A percentile compares a stretch with the other conserved stretches of the same genome.
These are phyloP conservation scores for Microdochium paspali DNA, from an alignment of 2,329 filamentous ascomycete species.

Conservation along the genomic window DNA sequence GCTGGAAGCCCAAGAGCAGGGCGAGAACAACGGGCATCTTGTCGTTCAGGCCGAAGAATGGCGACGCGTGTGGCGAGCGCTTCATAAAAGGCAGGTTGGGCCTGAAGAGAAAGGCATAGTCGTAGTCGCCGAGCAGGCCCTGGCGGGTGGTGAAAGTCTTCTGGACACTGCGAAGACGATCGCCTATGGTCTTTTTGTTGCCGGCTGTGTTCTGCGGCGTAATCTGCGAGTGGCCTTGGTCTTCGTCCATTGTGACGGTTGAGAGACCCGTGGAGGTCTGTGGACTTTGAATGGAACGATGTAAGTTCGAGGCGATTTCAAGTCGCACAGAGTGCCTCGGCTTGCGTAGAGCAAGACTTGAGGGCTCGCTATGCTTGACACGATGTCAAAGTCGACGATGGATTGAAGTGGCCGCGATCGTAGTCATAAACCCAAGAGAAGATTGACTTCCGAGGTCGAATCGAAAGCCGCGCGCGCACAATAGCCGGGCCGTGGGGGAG, in stretches of 20 bases:
- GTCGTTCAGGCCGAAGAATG: constrained; percentile 80
- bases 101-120: constrained; percentile 82
- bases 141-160: constrained; percentile 48
- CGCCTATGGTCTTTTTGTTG: constrained; percentile 18
- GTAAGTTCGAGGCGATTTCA: no score
- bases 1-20: constrained; percentile 68
- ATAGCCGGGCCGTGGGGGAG: neutral
- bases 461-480: neutral
- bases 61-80: constrained; percentile 46
- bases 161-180: constrained; percentile 19
- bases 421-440: no score
- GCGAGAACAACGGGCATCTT: constrained; percentile 67
- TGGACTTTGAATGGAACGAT: neutral
- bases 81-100: constrained; percentile 78
- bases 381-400: no score
- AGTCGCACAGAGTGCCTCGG: no score
- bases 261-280: neutral
- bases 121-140: constrained; percentile 75
- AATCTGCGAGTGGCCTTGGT: constrained; percentile 41
- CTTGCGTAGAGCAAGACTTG: no score
- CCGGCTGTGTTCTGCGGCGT: constrained; percentile 24
- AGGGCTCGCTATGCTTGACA: no score
- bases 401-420: no score
- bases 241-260: constrained; percentile 40
- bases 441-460: no score